A percentile compares a stretch with the other conserved stretches of the same genome.
These are phyloP conservation scores for Hawksworthiomyces lignivorus DNA, from an alignment of 2,329 filamentous ascomycete genomes.

Conservation along the genomic window DNA sequence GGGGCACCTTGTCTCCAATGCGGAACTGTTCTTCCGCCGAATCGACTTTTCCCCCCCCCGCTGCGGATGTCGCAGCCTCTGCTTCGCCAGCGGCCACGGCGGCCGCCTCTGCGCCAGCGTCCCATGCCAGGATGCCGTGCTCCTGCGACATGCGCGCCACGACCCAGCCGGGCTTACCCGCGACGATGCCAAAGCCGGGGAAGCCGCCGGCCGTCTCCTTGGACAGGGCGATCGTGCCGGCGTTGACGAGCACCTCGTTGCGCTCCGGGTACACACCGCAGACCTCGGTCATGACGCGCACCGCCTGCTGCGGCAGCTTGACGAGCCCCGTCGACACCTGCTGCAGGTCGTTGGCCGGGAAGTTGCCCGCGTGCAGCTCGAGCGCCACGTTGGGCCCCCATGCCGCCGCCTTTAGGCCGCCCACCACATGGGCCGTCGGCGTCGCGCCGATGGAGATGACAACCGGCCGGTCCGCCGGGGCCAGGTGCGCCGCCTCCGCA, in stretches of 20 bases:
- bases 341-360: slow-evolving; percentile 67
- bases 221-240: slow-evolving; percentile 59
- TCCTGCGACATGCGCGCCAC: slow-evolving; percentile 68
- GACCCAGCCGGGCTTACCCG: slow-evolving; percentile 48
- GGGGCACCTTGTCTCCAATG: slow-evolving; percentile 25
- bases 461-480: slow-evolving; percentile 7
- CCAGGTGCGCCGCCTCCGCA: slow-evolving; percentile 32
- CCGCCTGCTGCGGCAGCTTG: slow-evolving; percentile 49
- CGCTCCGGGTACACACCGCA: slow-evolving; percentile 58
- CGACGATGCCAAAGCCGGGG: slow-evolving; percentile 24
- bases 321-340: slow-evolving; percentile 58
- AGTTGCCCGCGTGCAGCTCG: slow-evolving; percentile 69
- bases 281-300: slow-evolving; percentile 63
- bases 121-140: slow-evolving; percentile 63
- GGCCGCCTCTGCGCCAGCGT: slow-evolving; percentile 14
- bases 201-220: neutral
- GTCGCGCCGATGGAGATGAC: slow-evolving; percentile 6
- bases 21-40: slow-evolving; percentile 18
- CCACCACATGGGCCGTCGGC: slow-evolving; percentile 24
- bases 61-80: neutral
- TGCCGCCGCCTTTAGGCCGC: slow-evolving; percentile 9
- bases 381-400: slow-evolving; percentile 29
- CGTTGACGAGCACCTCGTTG: slow-evolving; percentile 60
- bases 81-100: neutral
- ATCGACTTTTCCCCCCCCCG: neutral